Percentiles rank a stretch among this genome's conserved stretches.
Conservation (phyloP, 2,329 filamentous ascomycete genomes). For the Diaporthe citrichinensis region DNA sequence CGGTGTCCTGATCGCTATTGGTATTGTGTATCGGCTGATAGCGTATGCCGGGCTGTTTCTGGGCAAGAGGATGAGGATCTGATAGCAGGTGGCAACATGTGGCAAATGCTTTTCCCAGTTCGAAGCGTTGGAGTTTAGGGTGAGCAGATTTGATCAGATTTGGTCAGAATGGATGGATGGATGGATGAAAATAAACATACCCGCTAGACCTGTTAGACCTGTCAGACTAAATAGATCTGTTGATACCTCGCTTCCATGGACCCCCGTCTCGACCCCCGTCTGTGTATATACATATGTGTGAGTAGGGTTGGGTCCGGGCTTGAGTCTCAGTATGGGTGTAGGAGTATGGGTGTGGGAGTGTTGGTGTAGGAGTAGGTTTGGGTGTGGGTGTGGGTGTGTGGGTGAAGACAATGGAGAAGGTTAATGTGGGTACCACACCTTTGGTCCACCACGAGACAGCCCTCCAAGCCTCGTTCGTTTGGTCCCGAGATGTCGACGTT, state of each 20-base stretch:
- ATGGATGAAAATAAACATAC: not conserved
- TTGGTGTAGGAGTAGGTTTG: not conserved
- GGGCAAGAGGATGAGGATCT: conserved; percentile 51
- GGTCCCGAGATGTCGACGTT: not conserved
- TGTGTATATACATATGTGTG: too few species aligned
- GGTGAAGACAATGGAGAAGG: not conserved
- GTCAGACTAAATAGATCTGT: not conserved
- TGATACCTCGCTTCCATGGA: not conserved
- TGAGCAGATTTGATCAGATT: not conserved
- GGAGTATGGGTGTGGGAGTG: not conserved
- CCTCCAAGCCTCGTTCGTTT: not conserved
- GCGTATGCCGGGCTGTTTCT: conserved; percentile 58
- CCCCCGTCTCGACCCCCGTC: not conserved
- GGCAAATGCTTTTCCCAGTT: not conserved
- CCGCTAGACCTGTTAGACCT: not conserved
- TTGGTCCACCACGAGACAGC: not conserved
- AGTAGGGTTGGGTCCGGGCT: not conserved
- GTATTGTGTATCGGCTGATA: conserved; percentile 59
- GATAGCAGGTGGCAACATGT: not conserved
- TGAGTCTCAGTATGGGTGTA: not conserved
- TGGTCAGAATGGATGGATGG: too few species aligned
- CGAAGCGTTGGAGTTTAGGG: conserved; percentile 4
- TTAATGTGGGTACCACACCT: not conserved
- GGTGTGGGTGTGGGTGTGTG: not conserved
- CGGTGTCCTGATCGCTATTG: conserved; percentile 58